Evolutionary conservation across 192 early-diverging fungal species (phyloP), one percentile per base, ranked within the genome.

Genomic region (Podila horticola): DNA sequence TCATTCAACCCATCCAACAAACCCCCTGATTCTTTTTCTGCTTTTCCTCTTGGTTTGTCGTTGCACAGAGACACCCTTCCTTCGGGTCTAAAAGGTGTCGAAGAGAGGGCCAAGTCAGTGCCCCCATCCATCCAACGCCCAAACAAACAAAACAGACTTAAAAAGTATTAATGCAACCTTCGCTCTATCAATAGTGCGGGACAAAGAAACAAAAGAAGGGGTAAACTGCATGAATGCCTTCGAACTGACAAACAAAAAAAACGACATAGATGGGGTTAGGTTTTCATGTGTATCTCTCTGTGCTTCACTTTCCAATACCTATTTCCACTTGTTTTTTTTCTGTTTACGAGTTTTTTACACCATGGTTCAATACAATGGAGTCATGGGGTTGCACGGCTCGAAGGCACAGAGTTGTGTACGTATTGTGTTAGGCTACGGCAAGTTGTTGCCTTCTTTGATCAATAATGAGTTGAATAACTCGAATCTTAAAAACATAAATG

Each of bases 161-260:
- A 52, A 51, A 55, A 24, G 52, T 55, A 48, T 48, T 66, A 66
- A 48, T 66, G 13, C 48, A 66, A 65, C n/a, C 64, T 5, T 29
- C 60, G 38, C 22, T 34, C 45, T 31, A 12, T 50, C 50, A 15
- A 45, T 45, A 45, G 41, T 45, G 15, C 41, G 41, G 41, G 15
- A 45, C 8, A 45, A 45, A 41, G 12, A 12, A 45, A 12, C 13
- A 4, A 45, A 45, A 45, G 41, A 45, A 45, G 41, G 41, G 41
- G 41, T 45, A 45, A 45, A 45, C 41, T 45, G 41, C 41, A 45
- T 45, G 41, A 45, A 45, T 45, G 41, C 41, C 41, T 17, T 45
- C 41, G 41, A 45, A 45, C 41, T 45, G 41, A 38, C 50, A 24
- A 67, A 5, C 31, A 38, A 68, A 31, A 55, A 24, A 24, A n/a